phyloP scores from a whole-genome alignment of 441 rosid genomes.

The Populus hybrid region DNA sequence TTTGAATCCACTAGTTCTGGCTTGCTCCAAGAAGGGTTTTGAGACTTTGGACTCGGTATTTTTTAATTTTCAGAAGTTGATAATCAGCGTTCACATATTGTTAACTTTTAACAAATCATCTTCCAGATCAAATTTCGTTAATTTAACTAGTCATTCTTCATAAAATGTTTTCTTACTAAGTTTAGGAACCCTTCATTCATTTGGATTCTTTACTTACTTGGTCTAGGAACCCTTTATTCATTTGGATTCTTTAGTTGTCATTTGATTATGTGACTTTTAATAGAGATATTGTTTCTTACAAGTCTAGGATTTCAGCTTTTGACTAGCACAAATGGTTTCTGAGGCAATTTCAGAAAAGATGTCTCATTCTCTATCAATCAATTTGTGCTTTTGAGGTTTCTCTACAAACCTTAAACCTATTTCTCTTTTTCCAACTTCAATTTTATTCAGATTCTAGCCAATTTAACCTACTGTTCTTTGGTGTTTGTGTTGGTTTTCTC shows the following conservation, averaged over 20 bases:
- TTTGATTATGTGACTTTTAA: neutral
- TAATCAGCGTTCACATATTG: neutral
- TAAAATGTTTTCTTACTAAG: neutral
- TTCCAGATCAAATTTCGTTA: neutral
- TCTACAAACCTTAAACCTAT: neutral
- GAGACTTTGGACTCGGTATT: slow-evolving; percentile 85
- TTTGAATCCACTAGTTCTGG: slow-evolving; percentile 70
- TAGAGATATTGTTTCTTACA: neutral
- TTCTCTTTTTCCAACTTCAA: neutral
- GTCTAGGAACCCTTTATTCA: neutral
- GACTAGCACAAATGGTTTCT: neutral
- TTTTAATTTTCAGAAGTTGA: slow-evolving; percentile 11
- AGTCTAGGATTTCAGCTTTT: neutral
- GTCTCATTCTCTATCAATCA: neutral
- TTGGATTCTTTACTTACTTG: neutral
- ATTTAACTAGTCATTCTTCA: neutral
- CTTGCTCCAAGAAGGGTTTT: slow-evolving; percentile 85
- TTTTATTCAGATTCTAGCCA: neutral
- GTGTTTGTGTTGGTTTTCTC: neutral
- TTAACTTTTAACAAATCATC: neutral
- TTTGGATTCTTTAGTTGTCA: neutral
- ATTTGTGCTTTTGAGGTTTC: neutral
- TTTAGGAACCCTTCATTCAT: neutral
- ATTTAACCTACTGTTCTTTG: neutral
- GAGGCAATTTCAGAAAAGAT: neutral